Conservation (phyloP, 2,329 filamentous ascomycete species). For the Fusarium multiceps region DNA sequence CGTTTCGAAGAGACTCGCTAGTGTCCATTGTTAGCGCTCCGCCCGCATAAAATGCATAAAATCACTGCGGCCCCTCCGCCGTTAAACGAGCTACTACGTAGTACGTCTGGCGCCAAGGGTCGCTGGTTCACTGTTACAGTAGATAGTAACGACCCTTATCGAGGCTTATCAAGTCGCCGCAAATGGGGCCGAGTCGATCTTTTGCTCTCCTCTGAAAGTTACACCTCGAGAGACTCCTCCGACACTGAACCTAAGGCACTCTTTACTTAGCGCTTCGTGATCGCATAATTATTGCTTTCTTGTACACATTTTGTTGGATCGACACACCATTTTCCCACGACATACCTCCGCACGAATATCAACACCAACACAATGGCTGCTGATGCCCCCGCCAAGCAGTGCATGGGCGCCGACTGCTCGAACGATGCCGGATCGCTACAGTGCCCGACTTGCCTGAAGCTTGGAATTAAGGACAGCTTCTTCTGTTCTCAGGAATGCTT, state of each 20-base stretch:
- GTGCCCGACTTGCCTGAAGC: constrained; percentile 94
- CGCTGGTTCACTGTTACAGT: constrained; percentile 10
- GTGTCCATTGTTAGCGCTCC: not conserved
- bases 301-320: not conserved
- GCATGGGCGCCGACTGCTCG: constrained; percentile 83
- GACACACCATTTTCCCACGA: not conserved
- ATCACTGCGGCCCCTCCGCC: not conserved
- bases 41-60: constrained; percentile 24
- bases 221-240: constrained; percentile 28
- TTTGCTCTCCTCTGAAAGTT: constrained; percentile 41
- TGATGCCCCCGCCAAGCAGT: constrained; percentile 71
- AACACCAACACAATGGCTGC: constrained; percentile 56
- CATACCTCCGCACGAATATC: not conserved
- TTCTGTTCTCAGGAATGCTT: constrained; percentile 99
- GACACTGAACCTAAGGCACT: not conserved
- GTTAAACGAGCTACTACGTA: constrained; percentile 22
- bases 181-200: constrained; percentile 31
- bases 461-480: constrained; percentile 87
- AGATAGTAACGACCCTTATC: constrained; percentile 29
- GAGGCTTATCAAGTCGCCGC: constrained; percentile 28
- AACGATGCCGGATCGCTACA: constrained; percentile 89
- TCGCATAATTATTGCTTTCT: constrained; percentile 5
- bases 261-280: constrained; percentile 2
- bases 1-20: not conserved
- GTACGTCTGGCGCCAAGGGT: not conserved